Evolutionary conservation across 176 grass and related monocot genomes (phyloP).

Genomic region (Bolboschoenus planiculmis): DNA sequence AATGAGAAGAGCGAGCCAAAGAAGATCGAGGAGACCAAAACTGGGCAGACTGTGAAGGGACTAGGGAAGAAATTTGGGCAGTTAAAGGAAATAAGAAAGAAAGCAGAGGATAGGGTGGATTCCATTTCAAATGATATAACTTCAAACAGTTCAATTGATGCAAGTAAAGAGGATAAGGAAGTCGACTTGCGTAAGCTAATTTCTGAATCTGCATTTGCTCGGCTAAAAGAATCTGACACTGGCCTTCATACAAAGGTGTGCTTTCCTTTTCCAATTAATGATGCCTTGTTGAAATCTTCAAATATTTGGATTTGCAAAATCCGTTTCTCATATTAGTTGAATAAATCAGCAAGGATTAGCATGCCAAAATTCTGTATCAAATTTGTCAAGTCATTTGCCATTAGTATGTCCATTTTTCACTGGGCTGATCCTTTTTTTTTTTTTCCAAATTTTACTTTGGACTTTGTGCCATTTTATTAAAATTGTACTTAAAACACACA

Average conservation of each 20-base stretch:
- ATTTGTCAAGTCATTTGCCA: neutral
- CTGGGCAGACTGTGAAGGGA: slow-evolving; percentile 79
- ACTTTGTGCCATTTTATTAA: neutral
- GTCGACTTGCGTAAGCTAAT: slow-evolving; percentile 46
- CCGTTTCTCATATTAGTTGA: neutral
- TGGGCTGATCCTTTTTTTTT: neutral
- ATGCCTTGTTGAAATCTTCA: neutral
- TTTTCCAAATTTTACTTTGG: neutral
- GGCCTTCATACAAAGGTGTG: slow-evolving; percentile 92
- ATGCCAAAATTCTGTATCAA: neutral
- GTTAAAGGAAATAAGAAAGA: slow-evolving; percentile 93
- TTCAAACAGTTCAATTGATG: slow-evolving; percentile 26
- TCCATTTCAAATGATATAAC: slow-evolving; percentile 39
- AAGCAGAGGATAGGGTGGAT: slow-evolving; percentile 61
- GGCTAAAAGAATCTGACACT: slow-evolving; percentile 78
- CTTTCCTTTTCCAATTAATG: neutral
- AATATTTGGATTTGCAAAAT: neutral
- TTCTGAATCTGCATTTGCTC: slow-evolving; percentile 68
- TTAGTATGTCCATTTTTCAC: neutral
- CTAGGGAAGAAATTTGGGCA: slow-evolving; percentile 96
- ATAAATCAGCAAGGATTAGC: neutral
- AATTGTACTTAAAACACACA: neutral
- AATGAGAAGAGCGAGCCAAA: slow-evolving; percentile 73
- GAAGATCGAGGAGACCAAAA: slow-evolving; percentile 55
- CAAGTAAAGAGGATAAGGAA: slow-evolving; percentile 57